Evolutionary conservation across 257 asterid species (phyloP), one percentile per base, ranked within the genome.

Genomic region (Solanum gandarillasii): DNA sequence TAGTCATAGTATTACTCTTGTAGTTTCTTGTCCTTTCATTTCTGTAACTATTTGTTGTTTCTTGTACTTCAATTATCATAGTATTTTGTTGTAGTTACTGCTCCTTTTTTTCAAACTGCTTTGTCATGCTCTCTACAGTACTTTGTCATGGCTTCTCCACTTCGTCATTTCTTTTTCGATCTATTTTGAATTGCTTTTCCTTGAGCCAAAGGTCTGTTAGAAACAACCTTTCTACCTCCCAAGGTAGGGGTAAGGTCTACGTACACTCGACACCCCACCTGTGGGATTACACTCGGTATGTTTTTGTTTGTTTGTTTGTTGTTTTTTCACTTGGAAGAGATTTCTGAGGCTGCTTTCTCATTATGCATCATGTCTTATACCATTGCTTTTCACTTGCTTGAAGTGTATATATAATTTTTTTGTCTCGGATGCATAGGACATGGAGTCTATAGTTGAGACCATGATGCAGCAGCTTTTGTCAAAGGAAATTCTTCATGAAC

Each of bases 391-490:
- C 60, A 72, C 7, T 78, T 27, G 36, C 78, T 84, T 39, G 41
- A 62, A 86, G 34, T 81, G 79, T n/a, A 73, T 23, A 16, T 73
- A 14, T 75, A 58, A 58, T 60, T 12, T 60, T 55, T 46, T 43
- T 68, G 70, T 60, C 88, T 58, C 38, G 48, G 7, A 86, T 83
- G 87, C 87, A 0, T 89, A 96, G 99, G 98, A 94, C 91, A 94
- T 97, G 98, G 98, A 94, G 81, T 96, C 99, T 16, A 92, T 97
- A 23, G 96, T 95, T 55, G 98, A 97, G 93, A 96, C 98, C 60
- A 95, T 97, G 98, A 97, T 97, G 99, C 99, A 95, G 41, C 98
- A 97, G 89, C 98, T 97, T 73, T 92, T 97, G 73, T 97, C 99
- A 13, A 95, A 97, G 89, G 99, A 96, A 91, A 94, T 96, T 88